These are phyloP conservation scores for Calonectria hawksworthii DNA, from an alignment of 2,329 filamentous ascomycete genomes.

Conservation along the genomic window DNA sequence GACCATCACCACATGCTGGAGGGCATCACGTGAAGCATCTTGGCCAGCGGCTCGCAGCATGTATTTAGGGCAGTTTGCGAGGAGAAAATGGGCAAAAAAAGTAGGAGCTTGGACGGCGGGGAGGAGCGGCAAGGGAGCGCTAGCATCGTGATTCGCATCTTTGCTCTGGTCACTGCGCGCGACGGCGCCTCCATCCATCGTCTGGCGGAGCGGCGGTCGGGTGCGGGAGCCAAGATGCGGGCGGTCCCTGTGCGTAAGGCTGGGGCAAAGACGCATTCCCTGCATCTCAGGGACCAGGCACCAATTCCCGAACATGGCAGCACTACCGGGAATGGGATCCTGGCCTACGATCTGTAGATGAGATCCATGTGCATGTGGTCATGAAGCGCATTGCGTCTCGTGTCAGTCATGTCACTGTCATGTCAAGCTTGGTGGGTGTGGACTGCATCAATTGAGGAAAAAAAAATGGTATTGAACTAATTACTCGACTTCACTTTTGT, in stretches of 20 bases:
- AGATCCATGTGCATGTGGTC: neutral
- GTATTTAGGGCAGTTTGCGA: neutral
- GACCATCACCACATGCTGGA: slow-evolving; percentile 16
- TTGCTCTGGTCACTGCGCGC: neutral
- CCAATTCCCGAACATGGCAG: slow-evolving; percentile 14
- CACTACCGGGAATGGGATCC: neutral
- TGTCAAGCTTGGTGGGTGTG: neutral
- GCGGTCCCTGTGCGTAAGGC: slow-evolving; percentile 23
- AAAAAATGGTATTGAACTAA: neutral
- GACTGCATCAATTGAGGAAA: neutral
- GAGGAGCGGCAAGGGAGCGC: neutral
- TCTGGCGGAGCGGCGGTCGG: slow-evolving; percentile 14
- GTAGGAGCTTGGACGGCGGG: neutral
- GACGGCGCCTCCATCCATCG: slow-evolving; percentile 1
- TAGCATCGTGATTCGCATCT: neutral
- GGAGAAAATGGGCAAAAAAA: neutral
- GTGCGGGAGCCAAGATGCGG: slow-evolving; percentile 10
- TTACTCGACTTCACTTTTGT: slow-evolving; percentile 10
- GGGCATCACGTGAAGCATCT: slow-evolving; percentile 6
- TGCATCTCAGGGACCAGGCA: slow-evolving; percentile 24
- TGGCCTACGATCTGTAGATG: neutral
- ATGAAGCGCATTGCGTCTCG: neutral
- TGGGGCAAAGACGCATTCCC: slow-evolving; percentile 13
- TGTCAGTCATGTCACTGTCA: neutral
- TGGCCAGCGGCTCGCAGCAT: neutral